A percentile compares a stretch with the other conserved stretches of the same genome.
These are phyloP conservation scores for Piromyces finnis DNA, from an alignment of 192 early-diverging fungal species.

Conservation along the genomic window DNA sequence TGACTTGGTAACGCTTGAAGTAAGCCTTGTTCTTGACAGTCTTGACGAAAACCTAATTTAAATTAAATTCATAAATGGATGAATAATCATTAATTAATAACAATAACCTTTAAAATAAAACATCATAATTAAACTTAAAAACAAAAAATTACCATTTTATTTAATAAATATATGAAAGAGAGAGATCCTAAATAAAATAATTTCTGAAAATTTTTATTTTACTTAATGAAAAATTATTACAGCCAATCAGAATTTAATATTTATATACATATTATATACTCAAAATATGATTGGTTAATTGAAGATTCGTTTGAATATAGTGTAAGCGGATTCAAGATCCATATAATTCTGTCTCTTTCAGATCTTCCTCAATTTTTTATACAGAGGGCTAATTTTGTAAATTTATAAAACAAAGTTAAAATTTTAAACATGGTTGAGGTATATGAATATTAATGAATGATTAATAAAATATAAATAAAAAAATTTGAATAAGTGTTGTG, in stretches of 20 bases:
- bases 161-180: not conserved
- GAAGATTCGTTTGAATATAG: not conserved
- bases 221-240: not conserved
- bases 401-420: not conserved
- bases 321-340: not conserved
- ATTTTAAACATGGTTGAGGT: not conserved
- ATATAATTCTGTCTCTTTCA: not conserved
- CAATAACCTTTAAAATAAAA: too few species aligned
- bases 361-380: not conserved
- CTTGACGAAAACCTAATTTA: conserved; percentile 46
- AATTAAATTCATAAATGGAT: too few species aligned
- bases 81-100: too few species aligned
- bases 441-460: not conserved
- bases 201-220: not conserved
- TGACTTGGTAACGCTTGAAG: conserved; percentile 99
- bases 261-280: not conserved
- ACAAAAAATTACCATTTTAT: not conserved
- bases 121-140: not conserved
- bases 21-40: conserved; percentile 96
- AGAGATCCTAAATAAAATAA: not conserved
- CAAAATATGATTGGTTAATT: not conserved
- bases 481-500: not conserved
- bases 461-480: too few species aligned
- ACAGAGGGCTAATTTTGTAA: not conserved
- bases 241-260: not conserved